phyloP scores from a whole-genome alignment of 2,329 filamentous ascomycete genomes.

The Zopfia rhizophila region DNA sequence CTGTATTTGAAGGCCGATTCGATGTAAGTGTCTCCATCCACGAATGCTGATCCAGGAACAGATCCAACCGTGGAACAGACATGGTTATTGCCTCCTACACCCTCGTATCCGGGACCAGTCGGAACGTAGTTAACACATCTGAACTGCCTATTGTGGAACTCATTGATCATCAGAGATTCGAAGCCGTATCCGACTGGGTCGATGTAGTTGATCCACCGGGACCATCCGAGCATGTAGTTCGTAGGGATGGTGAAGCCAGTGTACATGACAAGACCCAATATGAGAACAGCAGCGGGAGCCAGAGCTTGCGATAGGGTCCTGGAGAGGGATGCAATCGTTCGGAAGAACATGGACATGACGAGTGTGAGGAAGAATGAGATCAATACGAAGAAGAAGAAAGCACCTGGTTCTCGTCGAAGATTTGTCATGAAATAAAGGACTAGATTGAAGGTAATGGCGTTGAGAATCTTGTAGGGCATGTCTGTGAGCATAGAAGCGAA shows the following conservation, averaged over 20 bases:
- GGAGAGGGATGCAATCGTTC: conserved; percentile 80
- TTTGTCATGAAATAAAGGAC: conserved; percentile 89
- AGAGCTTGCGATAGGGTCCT: conserved; percentile 70
- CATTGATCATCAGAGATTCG: conserved; percentile 83
- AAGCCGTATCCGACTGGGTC: conserved; percentile 84
- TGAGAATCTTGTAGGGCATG: conserved; percentile 82
- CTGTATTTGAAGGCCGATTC: conserved; percentile 45
- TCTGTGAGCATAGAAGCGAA: conserved; percentile 87
- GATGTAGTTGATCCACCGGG: conserved; percentile 83
- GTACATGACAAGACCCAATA: conserved; percentile 72
- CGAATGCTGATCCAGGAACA: conserved; percentile 47
- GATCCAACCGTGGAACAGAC: conserved; percentile 57
- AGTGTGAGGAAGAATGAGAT: conserved; percentile 78
- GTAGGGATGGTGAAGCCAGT: conserved; percentile 72
- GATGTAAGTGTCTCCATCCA: conserved; percentile 54
- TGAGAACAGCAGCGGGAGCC: conserved; percentile 66
- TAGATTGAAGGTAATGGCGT: conserved; percentile 80
- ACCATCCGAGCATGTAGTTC: conserved; percentile 79
- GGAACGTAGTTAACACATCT: conserved; percentile 59
- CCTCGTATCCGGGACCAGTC: conserved; percentile 50
- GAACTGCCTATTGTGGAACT: conserved; percentile 76
- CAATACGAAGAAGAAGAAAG: conserved; percentile 88
- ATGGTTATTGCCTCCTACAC: conserved; percentile 38
- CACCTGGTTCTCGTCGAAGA: conserved; percentile 75
- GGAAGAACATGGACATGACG: conserved; percentile 87